Base-by-base conservation (phyloP, 352 stramenopile species). In the Ophiocytium majus region DNA sequence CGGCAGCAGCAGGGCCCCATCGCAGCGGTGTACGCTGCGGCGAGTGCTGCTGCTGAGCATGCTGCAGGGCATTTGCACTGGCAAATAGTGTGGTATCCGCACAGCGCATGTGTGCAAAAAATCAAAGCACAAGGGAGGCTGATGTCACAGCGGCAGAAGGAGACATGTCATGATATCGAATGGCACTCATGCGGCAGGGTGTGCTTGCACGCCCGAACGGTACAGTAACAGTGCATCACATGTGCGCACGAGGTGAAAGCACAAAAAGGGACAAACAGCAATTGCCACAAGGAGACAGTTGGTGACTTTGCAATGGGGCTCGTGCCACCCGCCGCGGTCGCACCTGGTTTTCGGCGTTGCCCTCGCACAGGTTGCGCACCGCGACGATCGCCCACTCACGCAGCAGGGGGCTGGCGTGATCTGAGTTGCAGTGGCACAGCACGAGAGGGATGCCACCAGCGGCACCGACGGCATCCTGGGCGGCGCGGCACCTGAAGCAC, bases 401-500 rank as follows among this genome's bases (percentile, higher is more conserved):
- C 34, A 97, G 90, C 81, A 97, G 85, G 19, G 93, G 93, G 66
- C 95, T 97, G 0, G 85, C 88, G 79, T 95, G 92, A 82, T 97
- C 93, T 9, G 96, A 91, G 87, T 95, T 95, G 86, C 94, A 97
- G 87, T 96, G 93, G 86, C 94, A 95, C 9, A 97, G 91, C 82
- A 97, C 92, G 33, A 96, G 88, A 32, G 90, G 90, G 10, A 97
- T 86, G 80, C 91, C 93, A 0, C 92, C 92, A 32, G 90, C 87
- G 0, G 93, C 90, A 5, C 94, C 92, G 63, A 96, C 91, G 23
- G 93, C 37, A 84, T 96, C 92, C 89, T 97, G 94, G 63, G 93
- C 90, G 0, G 81, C 82, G 0, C 81, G 86, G 80, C 94, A 90
- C 10, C 92, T 91, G 84, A 94, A 95, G 83, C 92, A 92, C 43